Percentiles rank a stretch among this genome's conserved stretches.
Conservation (phyloP, 257 asterid genomes). For the Solanum etuberosum region DNA sequence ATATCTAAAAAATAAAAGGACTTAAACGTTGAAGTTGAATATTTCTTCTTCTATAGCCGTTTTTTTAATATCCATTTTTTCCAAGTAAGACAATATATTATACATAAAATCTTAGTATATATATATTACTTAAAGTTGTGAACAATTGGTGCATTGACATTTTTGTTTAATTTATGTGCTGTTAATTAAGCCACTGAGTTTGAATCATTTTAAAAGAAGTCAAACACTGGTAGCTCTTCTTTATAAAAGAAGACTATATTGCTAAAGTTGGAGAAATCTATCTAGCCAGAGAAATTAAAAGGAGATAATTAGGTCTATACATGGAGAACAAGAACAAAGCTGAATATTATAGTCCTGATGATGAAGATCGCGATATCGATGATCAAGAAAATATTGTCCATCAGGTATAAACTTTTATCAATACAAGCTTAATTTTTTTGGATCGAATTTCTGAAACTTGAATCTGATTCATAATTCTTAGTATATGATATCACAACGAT, state of each 20-base stretch:
- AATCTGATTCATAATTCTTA: neutral
- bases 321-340: conserved; percentile 25
- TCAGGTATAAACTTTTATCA: neutral
- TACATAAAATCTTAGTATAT: neutral
- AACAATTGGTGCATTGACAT: conserved; percentile 66
- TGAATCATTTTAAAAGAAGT: conserved; percentile 40
- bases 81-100: neutral
- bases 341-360: conserved; percentile 22
- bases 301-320: neutral
- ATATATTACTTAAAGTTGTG: neutral
- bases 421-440: neutral
- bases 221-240: conserved; percentile 44
- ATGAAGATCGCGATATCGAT: conserved; percentile 17
- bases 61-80: neutral
- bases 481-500: neutral
- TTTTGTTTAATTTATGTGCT: conserved; percentile 8
- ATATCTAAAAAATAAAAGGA: conserved; percentile 37
- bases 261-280: conserved; percentile 6
- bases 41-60: conserved; percentile 27
- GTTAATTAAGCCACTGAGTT: conserved; percentile 36
- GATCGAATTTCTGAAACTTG: neutral
- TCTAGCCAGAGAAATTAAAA: conserved; percentile 3
- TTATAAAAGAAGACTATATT: conserved; percentile 28
- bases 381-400: conserved; percentile 24
- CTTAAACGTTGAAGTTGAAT: conserved; percentile 88